Base-by-base conservation (phyloP, 352 stramenopile species). In the Phytophthora pisi region DNA sequence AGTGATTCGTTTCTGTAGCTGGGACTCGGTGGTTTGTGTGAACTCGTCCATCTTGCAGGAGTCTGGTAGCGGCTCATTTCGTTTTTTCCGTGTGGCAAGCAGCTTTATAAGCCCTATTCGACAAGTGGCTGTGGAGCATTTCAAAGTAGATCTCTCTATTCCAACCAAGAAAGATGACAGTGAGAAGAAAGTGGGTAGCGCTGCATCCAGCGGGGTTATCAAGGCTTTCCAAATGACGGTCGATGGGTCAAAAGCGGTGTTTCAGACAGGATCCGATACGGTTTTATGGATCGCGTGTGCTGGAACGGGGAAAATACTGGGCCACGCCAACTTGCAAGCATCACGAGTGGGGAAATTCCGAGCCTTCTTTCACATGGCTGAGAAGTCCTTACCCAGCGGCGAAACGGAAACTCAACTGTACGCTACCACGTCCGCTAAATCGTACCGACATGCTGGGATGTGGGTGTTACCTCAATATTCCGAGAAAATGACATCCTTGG, bases 21-120 rank as follows among this genome's bases (percentile, higher is more conserved):
- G 65, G 64, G 70, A 77, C 23, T 77, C 70, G 1, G 23, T 71
- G 24, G 1, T 77, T 2, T 72, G 57, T 47, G 56, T 74, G 30
- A 77, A 77, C 10, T 60, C 60, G 8, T 74, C 55, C 0, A 56
- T 74, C 42, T 40, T 77, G 30, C 43, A 74, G 34, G 68, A 72
- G 10, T 36, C 60, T 34, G 51, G 60, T 4, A 68, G 60, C 54
- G 64, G 61, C 7, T 71, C 59, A n/a, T 54, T 77, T 18, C 65
- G 70, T 0, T 74, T 73, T 28, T 77, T 71, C 30, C 59, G 51
- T 5, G 34, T 77, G 7, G 31, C 24, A 11, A 42, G n/a, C 13
- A 54, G 45, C 38, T 58, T 61, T 42, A 5, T 77, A 15, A 53
- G 30, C 23, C 70, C 70, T 5, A 51, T 71, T 62, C 36, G 64